These are phyloP conservation scores for Sphagnum magellanicum DNA, from an alignment of 228 moss, liverwort and hornwort genomes.

Conservation along the genomic window DNA sequence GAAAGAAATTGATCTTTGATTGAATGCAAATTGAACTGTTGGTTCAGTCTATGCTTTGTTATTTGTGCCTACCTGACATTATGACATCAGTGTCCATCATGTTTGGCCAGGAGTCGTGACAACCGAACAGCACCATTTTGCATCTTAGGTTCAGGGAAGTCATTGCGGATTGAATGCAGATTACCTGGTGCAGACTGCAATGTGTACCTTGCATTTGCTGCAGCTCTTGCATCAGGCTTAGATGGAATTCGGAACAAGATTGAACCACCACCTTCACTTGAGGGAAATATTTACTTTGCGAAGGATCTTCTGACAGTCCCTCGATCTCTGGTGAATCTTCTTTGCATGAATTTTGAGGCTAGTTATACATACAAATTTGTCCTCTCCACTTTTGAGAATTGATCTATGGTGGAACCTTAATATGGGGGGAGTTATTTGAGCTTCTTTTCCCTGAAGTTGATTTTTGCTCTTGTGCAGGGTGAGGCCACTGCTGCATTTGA, in stretches of 20 bases:
- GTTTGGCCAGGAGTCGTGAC: constrained; percentile 71
- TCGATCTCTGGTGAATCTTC: constrained; percentile 52
- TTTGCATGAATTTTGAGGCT: too few species aligned
- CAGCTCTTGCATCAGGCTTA: constrained; percentile 88
- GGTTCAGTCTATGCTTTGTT: too few species aligned
- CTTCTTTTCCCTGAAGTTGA: too few species aligned
- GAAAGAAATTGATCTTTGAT: too few species aligned
- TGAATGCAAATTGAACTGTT: too few species aligned
- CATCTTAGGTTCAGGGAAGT: constrained; percentile 80
- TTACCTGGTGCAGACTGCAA: constrained; percentile 97
- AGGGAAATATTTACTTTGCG: constrained; percentile 88
- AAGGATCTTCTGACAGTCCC: constrained; percentile 61
- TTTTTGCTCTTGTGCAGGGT: constrained; percentile 19
- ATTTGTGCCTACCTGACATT: too few species aligned
- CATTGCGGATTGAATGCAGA: constrained; percentile 86
- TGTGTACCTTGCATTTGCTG: constrained; percentile 90
- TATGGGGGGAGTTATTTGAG: too few species aligned
- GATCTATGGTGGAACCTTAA: too few species aligned
- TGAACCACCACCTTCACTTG: constrained; percentile 65
- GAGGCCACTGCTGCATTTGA: constrained; percentile 60
- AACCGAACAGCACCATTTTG: constrained; percentile 92
- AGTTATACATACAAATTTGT: too few species aligned
- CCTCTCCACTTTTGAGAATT: too few species aligned
- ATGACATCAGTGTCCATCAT: too few species aligned
- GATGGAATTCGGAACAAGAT: constrained; percentile 87